phyloP scores from a whole-genome alignment of 2,329 filamentous ascomycete species.

The Aschersonia sp. region DNA sequence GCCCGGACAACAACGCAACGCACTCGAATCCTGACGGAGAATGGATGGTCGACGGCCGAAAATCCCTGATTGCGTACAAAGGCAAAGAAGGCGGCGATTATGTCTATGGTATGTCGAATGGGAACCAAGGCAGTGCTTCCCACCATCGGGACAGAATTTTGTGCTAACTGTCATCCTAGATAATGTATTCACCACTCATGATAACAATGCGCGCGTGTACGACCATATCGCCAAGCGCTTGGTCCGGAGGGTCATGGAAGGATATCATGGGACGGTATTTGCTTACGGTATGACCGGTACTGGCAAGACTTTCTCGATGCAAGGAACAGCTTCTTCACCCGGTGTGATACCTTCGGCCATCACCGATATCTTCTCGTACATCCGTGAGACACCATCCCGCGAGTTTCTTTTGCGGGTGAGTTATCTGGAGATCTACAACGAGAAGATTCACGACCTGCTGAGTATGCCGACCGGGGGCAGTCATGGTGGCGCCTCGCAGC shows the following conservation, averaged over 20 bases:
- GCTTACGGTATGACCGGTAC: conserved; percentile 99
- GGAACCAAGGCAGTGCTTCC: too few relatives aligned
- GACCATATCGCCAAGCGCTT: conserved; percentile 87
- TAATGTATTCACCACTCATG: conserved; percentile 88
- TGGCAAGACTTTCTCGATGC: conserved; percentile 98
- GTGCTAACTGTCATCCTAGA: conserved; percentile 35
- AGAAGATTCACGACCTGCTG: conserved; percentile 87
- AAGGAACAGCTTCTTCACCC: conserved; percentile 86
- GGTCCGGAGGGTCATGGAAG: conserved; percentile 95
- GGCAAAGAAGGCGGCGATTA: conserved; percentile 90
- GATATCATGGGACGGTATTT: conserved; percentile 95
- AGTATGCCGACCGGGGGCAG: conserved; percentile 53
- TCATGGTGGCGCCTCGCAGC: conserved; percentile 36
- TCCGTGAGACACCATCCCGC: conserved; percentile 84
- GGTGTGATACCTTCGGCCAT: conserved; percentile 96
- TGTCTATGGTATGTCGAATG: conserved; percentile 55
- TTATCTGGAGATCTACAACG: conserved; percentile 98
- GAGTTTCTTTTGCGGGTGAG: conserved; percentile 93
- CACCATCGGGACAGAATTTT: neutral
- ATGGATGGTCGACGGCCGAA: conserved; percentile 82
- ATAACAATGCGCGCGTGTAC: conserved; percentile 90
- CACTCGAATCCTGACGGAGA: conserved; percentile 56
- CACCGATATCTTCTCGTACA: conserved; percentile 98
- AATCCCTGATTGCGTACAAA: conserved; percentile 66
- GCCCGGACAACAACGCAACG: conserved; percentile 61